Evolutionary conservation across 164 flowering plant genomes (phyloP).

Genomic region (Annona squamosa): DNA sequence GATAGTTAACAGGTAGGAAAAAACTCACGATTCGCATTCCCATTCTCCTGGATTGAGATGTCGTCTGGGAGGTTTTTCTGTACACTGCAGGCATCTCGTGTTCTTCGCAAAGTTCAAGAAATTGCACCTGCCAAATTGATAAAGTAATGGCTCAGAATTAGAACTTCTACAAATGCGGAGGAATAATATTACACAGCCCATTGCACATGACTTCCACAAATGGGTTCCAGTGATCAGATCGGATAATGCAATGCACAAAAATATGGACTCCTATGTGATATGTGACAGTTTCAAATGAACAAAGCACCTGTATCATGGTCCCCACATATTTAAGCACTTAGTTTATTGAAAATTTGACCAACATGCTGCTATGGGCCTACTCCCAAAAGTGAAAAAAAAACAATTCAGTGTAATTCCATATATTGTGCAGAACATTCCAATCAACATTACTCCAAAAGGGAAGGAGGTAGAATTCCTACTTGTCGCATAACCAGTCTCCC

Average conservation of each 20-base stretch:
- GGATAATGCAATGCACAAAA: not conserved
- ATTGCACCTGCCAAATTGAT: constrained; percentile 54
- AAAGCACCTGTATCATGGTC: not conserved
- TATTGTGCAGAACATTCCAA: not conserved
- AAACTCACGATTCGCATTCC: constrained; percentile 89
- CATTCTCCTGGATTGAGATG: constrained; percentile 81
- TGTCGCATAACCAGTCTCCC: constrained; percentile 90
- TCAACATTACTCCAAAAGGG: not conserved
- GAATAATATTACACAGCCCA: not conserved
- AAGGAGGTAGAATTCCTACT: constrained; percentile 29
- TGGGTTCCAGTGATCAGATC: too few species aligned
- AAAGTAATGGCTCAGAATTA: not conserved
- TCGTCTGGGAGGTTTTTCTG: constrained; percentile 72
- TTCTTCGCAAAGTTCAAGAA: constrained; percentile 89
- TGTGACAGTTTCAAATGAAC: not conserved
- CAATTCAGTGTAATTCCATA: not conserved
- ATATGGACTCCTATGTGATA: not conserved
- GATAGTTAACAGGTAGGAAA: not conserved
- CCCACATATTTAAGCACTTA: not conserved
- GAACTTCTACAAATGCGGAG: not conserved
- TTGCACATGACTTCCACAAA: not conserved
- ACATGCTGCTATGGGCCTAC: not conserved
- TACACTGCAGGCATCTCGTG: constrained; percentile 62
- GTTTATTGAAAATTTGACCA: not conserved
- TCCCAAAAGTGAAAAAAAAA: not conserved